These are phyloP conservation scores for Rhododendron ovatum DNA, from an alignment of 148 eudicot genomes.

Conservation along the genomic window DNA sequence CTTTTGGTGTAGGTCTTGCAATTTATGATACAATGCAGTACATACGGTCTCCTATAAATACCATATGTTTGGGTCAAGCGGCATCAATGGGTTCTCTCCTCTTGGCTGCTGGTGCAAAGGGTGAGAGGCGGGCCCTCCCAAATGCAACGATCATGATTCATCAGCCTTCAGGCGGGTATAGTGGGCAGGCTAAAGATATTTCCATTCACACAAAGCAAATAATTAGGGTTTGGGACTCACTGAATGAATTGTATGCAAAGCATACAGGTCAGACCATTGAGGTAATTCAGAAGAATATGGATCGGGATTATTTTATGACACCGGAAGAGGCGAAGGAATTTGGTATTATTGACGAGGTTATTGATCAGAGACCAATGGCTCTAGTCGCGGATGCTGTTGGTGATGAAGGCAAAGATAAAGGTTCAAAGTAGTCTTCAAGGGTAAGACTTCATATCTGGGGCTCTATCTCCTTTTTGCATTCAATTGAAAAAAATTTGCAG, in stretches of 20 bases:
- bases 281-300: slow-evolving; percentile 75
- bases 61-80: slow-evolving; percentile 94
- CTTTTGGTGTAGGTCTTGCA: slow-evolving; percentile 69
- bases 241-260: slow-evolving; percentile 73
- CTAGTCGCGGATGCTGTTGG: slow-evolving; percentile 86
- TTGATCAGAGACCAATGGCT: slow-evolving; percentile 73
- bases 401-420: slow-evolving; percentile 54
- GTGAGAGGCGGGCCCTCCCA: slow-evolving; percentile 86
- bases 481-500: neutral
- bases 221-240: slow-evolving; percentile 82
- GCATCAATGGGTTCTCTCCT: slow-evolving; percentile 97
- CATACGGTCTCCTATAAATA: slow-evolving; percentile 85
- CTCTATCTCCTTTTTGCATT: slow-evolving; percentile 5
- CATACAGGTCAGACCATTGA: slow-evolving; percentile 86
- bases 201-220: slow-evolving; percentile 92
- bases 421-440: slow-evolving; percentile 28
- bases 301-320: slow-evolving; percentile 94
- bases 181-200: slow-evolving; percentile 94
- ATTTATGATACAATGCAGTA: slow-evolving; percentile 99
- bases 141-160: slow-evolving; percentile 92
- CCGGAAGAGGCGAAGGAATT: slow-evolving; percentile 90
- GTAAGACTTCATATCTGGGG: slow-evolving; percentile 6
- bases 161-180: slow-evolving; percentile 97
- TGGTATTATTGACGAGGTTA: slow-evolving; percentile 90
- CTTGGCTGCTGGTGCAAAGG: slow-evolving; percentile 88